Base-by-base conservation (phyloP, 2,329 filamentous ascomycete species). In the Arthrobotrys megalospora region DNA sequence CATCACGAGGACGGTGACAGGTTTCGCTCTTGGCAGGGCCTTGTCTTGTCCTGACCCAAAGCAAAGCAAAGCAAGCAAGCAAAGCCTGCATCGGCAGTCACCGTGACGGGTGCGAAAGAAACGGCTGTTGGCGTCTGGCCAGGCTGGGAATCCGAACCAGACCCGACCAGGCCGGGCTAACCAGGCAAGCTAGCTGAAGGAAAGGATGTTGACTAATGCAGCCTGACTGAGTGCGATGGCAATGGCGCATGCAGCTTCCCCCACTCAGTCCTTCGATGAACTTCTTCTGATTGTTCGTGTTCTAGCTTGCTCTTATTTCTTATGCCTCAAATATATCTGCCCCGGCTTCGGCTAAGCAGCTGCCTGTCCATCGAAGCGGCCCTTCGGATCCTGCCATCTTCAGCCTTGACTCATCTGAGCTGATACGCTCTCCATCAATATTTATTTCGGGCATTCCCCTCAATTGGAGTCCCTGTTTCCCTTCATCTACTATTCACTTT, bases 171-270 rank as follows among this genome's bases (percentile, higher is more conserved):
- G 43, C 28, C 8, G 38, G 28, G n/a, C 24, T 28, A 28, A 34
- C 53, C 36, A 21, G 10, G 14, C 14, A 7, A 36, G n/a, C 32
- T 6, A 19, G n/a, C 12, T 16, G 1, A n/a, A 28, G 19, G 48
- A 14, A 53, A 12, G 58, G n/a, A 63, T 63, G 38, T 45, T 45
- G 43, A 28, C 36, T 47, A 43, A 47, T 36, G 60, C 38, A 36
- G 60, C 60, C 41, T 24, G 36, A 21, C 19, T n/a, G 58, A 6
- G 24, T 6, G 62, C 62, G 41, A 66, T 66, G 62, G 34, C 65
- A 41, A 60, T 67, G 64, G 47, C 64, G 65, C 52, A 62, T 70
- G 66, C 66, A 62, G 66, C 53, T 14, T 64, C 67, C 58, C 67
- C 55, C 55, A 64, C 67, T 32, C 41, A 10, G 1, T 6, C 12